Evolutionary conservation across 139 green algal species (phyloP), one percentile per base, ranked within the genome.

Genomic region (Chlamydomonas applanata): DNA sequence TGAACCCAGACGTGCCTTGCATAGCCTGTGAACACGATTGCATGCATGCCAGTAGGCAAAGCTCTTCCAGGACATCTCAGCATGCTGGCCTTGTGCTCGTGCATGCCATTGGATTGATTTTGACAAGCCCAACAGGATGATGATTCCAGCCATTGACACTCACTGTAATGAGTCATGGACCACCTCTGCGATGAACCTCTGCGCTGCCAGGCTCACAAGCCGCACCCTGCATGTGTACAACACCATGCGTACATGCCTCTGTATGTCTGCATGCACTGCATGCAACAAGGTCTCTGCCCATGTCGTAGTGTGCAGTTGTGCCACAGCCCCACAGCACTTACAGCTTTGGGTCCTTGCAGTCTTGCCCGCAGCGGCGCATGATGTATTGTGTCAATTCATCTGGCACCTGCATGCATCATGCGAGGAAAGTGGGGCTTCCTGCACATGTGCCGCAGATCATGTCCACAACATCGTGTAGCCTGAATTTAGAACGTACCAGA

Each of bases 91-190:
- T 54, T 69, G 62, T 49, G 7, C 40, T 11, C 62, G 44, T 54
- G 34, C 40, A 32, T 70, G 33, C 9, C 16, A 53, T n/a, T n/a
- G n/a, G n/a, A n/a, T n/a, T n/a, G n/a, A n/a, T n/a, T n/a, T n/a
- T n/a, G n/a, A n/a, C n/a, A n/a, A n/a, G n/a, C n/a, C n/a, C n/a
- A n/a, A n/a, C n/a, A n/a, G n/a, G n/a, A n/a, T n/a, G n/a, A n/a
- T n/a, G n/a, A n/a, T n/a, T n/a, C n/a, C n/a, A n/a, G n/a, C n/a
- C n/a, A n/a, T n/a, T 66, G 25, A 19, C 59, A 79, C 73, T 80
- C 29, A 80, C 74, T 80, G 74, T n/a, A 80, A n/a, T 17, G 74
- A 69, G 20, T 80, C 74, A 20, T 67, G 33, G 14, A 80, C 13
- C 3, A 75, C 74, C n/a, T 67, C 74, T 3, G 74, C 66, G 11